These are phyloP conservation scores for Globisporangium acanthophoron DNA, from an alignment of 352 stramenopile species.

Conservation along the genomic window DNA sequence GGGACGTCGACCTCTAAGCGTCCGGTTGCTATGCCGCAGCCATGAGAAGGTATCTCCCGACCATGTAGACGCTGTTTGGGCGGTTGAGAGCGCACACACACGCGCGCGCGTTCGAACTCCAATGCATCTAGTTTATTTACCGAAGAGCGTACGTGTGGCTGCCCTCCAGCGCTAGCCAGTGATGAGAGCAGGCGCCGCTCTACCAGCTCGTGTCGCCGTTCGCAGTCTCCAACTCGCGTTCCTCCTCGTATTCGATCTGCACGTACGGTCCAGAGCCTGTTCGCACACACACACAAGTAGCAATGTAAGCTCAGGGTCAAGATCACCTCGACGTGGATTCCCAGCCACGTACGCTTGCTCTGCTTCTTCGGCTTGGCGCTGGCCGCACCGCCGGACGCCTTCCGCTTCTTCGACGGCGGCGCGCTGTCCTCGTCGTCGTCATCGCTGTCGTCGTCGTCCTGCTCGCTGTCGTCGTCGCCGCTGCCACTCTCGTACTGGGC, in stretches of 20 bases:
- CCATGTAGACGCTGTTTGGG: too few species aligned
- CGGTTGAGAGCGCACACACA: background rate
- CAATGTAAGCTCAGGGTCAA: too few species aligned
- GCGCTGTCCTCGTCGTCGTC: constrained; percentile 38
- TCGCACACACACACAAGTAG: constrained; percentile 5
- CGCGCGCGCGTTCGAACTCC: background rate
- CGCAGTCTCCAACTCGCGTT: background rate
- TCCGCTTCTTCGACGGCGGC: constrained; percentile 53
- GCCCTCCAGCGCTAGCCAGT: background rate
- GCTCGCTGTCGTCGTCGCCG: constrained; percentile 19
- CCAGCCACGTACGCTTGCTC: constrained; percentile 62
- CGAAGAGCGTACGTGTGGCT: background rate
- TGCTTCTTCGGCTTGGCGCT: constrained; percentile 56
- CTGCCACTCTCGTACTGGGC: constrained; percentile 59
- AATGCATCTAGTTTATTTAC: constrained; percentile 7
- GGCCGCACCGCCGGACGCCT: constrained; percentile 22
- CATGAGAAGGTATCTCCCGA: too few species aligned
- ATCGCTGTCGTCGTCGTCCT: constrained; percentile 30
- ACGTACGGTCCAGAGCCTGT: constrained; percentile 60
- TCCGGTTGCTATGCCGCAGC: background rate
- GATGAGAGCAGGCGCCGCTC: background rate
- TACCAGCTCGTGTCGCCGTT: constrained; percentile 2
- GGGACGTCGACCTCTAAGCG: constrained; percentile 28
- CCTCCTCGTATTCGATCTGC: constrained; percentile 59
- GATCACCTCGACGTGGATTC: too few species aligned